Base-by-base conservation (phyloP, 208 protist genomes). In the Crithidia acanthocephali region DNA sequence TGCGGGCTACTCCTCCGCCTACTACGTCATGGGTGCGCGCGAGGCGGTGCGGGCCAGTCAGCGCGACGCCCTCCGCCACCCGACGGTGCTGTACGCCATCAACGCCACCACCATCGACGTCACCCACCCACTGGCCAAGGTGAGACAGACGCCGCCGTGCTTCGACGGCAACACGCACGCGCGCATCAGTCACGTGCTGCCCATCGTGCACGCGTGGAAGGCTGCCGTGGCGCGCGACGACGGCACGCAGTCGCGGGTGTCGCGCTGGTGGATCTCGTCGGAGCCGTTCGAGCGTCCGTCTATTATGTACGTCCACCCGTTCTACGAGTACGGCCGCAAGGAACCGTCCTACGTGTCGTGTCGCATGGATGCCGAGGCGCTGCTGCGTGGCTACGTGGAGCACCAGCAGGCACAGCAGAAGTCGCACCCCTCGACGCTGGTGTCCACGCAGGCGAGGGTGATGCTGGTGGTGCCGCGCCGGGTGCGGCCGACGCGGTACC, bases 251-350 rank as follows among this genome's bases (percentile, higher is more conserved):
- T 13, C 32, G n/a, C 32, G 60, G 3, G 55, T 76, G 22, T n/a
- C 60, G 30, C 62, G 44, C 13, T 76, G 70, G 70, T 63, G 52
- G 70, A 69, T 64, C 42, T 64, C 47, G 25, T 62, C 62, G 2
- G 70, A 58, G 33, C 27, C 28, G 20, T 58, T 27, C 30, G 62
- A 47, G 55, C 44, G 35, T 22, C 25, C 45, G 9, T 28, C 45
- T 15, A 18, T 64, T 32, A 69, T 58, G 61, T 63, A 68, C 28
- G 44, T 76, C 28, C 55, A 69, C 52, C 62, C 55, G 23, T 58
- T 69, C 33, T 42, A 58, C 47, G 55, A 53, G 42, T 28, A 50
- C 23, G 70, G 56, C 6, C 42, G 45, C 2, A 35, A 2, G n/a
- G 62, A 69, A 50, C 52, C 62, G 55, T 76, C 55, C 7, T 40